These are phyloP conservation scores for Herpotrichia juniperi DNA, from an alignment of 2,329 filamentous ascomycete genomes.

Conservation along the genomic window DNA sequence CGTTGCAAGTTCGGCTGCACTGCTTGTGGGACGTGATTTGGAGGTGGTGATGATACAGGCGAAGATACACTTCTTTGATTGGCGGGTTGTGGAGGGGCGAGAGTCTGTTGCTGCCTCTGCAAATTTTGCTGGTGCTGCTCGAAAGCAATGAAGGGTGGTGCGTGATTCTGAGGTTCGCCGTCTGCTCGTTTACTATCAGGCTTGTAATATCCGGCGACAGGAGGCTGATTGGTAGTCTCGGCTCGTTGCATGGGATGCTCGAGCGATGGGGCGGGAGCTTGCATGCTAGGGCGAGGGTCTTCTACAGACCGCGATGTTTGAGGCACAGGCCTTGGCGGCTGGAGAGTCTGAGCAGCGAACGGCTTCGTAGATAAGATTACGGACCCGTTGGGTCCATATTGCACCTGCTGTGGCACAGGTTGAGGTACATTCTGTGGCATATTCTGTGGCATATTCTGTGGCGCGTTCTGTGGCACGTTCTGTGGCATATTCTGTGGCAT, in stretches of 20 bases:
- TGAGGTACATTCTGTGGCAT: not conserved
- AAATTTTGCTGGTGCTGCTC: conserved; percentile 1
- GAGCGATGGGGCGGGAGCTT: conserved; percentile 4
- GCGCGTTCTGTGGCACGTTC: not conserved
- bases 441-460: not conserved
- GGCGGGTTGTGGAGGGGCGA: conserved; percentile 11
- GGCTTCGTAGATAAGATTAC: conserved; percentile 14
- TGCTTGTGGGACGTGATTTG: conserved; percentile 14
- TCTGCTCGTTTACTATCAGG: conserved; percentile 6
- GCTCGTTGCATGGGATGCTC: conserved; percentile 1
- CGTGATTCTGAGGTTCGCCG: not conserved
- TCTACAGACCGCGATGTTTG: not conserved
- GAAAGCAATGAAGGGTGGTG: not conserved
- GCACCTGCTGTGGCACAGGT: conserved; percentile 13
- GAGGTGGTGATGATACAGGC: conserved; percentile 27
- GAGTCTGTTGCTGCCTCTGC: conserved; percentile 1
- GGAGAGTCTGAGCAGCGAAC: conserved; percentile 10
- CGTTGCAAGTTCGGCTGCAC: conserved; percentile 22
- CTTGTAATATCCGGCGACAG: conserved; percentile 11
- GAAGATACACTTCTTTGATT: conserved; percentile 28
- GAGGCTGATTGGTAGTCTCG: not conserved
- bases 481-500: conserved; percentile 2
- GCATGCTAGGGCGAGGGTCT: not conserved
- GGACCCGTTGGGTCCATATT: conserved; percentile 8
- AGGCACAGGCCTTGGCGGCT: conserved; percentile 5